Evolutionary conservation across 1,139 yeast species (phyloP), one percentile per base, ranked within the genome.

Genomic region (Pichia sp.): DNA sequence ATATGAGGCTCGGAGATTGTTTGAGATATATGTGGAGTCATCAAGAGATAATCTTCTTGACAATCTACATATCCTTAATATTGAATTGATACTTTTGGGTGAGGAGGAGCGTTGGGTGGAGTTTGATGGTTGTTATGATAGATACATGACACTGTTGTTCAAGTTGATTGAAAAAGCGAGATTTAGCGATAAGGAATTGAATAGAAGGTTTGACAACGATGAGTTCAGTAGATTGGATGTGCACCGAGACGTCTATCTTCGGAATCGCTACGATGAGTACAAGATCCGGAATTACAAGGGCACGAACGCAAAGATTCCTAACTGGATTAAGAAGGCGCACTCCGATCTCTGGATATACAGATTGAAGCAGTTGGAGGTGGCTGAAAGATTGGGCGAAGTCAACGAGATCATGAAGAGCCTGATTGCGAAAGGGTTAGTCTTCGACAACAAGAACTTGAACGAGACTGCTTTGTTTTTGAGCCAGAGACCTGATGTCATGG

Each of bases 361-460:
- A 45, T 51, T 68, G 32, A 50, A 54, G 32, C 66, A 67, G 49
- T 51, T 67, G 19, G 54, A 46, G 10, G 58, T 60, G 32, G 62
- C 65, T 0, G 62, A 63, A 8, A 58, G 62, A 36, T 53, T 69
- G 15, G 52, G 52, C 7, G 63, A 66, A 29, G 55, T 75, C 15
- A 64, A 72, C 15, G 46, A 59, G 1, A 59, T 68, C 44, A 50
- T 75, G 15, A 58, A 68, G 3, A 66, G 65, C 31, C 59, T 77
- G 5, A 64, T 64, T 23, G 55, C 62, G 1, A 67, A 68, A 15
- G 73, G 75, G 0, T 70, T 76, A 47, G 59, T 70, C 0, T 62
- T 79, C 36, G 71, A 72, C 38, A 75, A 75, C 52, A 57, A 63
- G 4, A 72, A 72, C 38, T 60, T 75, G 66, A 78, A 78, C 58